Base-by-base conservation (phyloP, 2,329 filamentous ascomycete species). In the Xylariaceae sp. region DNA sequence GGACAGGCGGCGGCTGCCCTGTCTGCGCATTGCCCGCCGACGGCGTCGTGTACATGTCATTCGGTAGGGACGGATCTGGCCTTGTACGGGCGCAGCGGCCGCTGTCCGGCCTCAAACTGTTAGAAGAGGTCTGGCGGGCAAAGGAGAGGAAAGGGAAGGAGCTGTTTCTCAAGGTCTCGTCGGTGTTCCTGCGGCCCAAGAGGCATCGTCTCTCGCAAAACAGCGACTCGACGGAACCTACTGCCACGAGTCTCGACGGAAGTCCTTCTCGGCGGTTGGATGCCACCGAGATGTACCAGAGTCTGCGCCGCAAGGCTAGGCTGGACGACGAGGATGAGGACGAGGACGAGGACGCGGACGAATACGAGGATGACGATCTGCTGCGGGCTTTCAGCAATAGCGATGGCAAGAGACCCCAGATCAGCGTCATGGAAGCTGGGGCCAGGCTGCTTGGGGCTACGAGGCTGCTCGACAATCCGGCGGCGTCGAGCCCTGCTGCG, bases 1-100 rank as follows among this genome's bases (percentile, higher is more conserved):
- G 15, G 46, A 39, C n/a, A n/a, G 8, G 13, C 12, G 18, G 21
- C 3, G 19, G 46, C 18, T 65, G 63, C 36, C 39, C 57, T 9
- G 22, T 47, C 9, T 67, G 64, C 34, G 26, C 36, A 12, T 51
- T 37, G 9, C 63, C 52, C 10, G 40, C 54, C 7, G 59, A 60
- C 34, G 47, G 49, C 42, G 53, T 62, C 40, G 39, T 19, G 36
- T 60, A 61, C 21, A 45, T 50, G 43, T 7, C 18, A 32, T 44
- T 65, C 36, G 49, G 47, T 34, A 34, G 22, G 10, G 50, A 50
- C 13, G 62, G 45, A 5, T 56, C 37, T 7, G 54, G 59, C 8
- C 51, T 63, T n/a, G 48, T 62, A 29, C 51, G 54, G 32, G 19
- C 22, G 19, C 39, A 58, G 18, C 47, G 43, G 9, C 57, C 52